Evolutionary conservation across 2,329 filamentous ascomycete genomes (phyloP).

Genomic region (Colletotrichum cereale): DNA sequence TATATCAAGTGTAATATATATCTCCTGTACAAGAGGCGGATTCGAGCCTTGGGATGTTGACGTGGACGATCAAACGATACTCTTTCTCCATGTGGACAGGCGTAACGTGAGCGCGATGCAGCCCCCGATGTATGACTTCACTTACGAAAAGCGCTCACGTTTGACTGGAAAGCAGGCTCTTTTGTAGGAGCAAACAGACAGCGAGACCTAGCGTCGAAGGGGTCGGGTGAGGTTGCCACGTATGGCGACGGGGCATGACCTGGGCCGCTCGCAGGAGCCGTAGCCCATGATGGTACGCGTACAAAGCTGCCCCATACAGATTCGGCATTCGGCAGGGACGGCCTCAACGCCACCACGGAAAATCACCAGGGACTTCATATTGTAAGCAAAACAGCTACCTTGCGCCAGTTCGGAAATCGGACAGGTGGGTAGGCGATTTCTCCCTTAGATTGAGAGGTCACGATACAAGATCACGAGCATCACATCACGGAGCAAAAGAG

Average conservation of each 20-base stretch:
- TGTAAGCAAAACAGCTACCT: too few species aligned
- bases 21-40: slow-evolving; percentile 2
- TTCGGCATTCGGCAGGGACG: rapidly evolving
- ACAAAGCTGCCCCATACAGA: background rate
- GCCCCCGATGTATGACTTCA: too few species aligned
- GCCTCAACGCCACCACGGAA: background rate
- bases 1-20: slow-evolving; percentile 24
- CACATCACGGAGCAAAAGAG: background rate
- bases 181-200: background rate
- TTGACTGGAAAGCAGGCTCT: background rate
- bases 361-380: too few species aligned
- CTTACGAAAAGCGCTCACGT: background rate
- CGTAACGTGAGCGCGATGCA: background rate
- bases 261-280: background rate
- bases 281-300: too few species aligned
- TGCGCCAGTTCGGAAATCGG: too few species aligned
- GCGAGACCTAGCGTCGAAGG: too few species aligned
- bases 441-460: background rate
- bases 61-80: background rate
- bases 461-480: too few species aligned
- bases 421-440: background rate
- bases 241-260: background rate
- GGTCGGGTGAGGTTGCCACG: background rate
- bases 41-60: background rate
- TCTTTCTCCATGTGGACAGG: background rate